These are phyloP conservation scores for Dothideomycetidae sp. DNA, from an alignment of 2,329 filamentous ascomycete species.

Conservation along the genomic window DNA sequence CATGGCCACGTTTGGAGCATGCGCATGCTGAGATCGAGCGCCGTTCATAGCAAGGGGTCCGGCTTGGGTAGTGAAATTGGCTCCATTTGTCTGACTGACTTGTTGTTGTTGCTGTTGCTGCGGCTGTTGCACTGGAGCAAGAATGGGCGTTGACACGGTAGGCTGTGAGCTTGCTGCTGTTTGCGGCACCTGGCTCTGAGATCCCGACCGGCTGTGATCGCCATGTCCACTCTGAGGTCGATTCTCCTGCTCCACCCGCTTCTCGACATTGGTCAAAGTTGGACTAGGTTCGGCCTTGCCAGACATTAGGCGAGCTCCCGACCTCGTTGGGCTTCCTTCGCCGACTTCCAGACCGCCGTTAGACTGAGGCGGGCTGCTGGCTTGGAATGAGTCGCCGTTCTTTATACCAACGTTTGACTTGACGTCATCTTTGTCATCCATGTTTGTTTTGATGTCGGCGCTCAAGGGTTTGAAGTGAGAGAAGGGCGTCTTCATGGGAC, in stretches of 20 bases:
- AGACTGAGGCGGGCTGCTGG: conserved; percentile 20
- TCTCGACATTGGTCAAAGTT: conserved; percentile 11
- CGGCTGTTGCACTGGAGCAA: conserved; percentile 1
- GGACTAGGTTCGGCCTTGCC: conserved; percentile 15
- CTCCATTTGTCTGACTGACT: not conserved
- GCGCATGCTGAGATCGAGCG: conserved; percentile 4
- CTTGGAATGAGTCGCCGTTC: conserved; percentile 18
- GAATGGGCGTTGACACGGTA: not conserved
- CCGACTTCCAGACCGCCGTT: conserved; percentile 13
- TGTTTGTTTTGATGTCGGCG: conserved; percentile 15
- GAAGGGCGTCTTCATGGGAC: conserved; percentile 25
- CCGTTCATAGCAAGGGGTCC: not conserved
- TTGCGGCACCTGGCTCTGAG: conserved; percentile 13
- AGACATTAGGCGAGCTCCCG: conserved; percentile 14
- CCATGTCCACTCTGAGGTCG: conserved; percentile 10
- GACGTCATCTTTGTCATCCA: conserved; percentile 14
- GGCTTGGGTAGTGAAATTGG: not conserved
- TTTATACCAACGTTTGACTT: conserved; percentile 13
- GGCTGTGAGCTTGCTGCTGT: not conserved
- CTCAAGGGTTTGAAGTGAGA: conserved; percentile 14
- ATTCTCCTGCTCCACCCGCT: not conserved
- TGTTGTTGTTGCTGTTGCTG: conserved; percentile 5
- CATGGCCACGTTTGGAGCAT: conserved; percentile 13
- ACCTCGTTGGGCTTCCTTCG: conserved; percentile 21
- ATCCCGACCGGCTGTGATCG: conserved; percentile 16